Percentiles rank a stretch among this genome's conserved stretches.
These are phyloP conservation scores for Alternaria ethzedia DNA, from an alignment of 2,329 filamentous ascomycete species.

Conservation along the genomic window DNA sequence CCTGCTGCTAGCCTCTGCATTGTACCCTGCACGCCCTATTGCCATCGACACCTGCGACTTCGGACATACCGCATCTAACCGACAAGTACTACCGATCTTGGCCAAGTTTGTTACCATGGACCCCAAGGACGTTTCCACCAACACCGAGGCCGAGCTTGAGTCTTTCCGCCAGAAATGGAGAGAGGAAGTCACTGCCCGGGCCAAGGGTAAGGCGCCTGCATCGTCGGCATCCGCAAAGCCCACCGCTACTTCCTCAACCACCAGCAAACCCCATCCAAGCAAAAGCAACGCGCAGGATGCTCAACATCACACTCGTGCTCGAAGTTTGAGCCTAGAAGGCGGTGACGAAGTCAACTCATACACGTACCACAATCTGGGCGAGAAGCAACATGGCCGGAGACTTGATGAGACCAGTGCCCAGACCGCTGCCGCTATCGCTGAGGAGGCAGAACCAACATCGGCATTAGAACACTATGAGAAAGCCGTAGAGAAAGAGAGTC, in stretches of 20 bases:
- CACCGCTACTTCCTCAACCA: conserved; percentile 23
- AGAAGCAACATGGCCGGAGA: conserved; percentile 53
- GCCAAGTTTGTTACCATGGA: conserved; percentile 20
- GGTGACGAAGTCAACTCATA: conserved; percentile 51
- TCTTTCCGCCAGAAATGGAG: conserved; percentile 86
- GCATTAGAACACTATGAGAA: conserved; percentile 92
- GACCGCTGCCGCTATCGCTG: conserved; percentile 35
- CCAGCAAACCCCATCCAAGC: conserved; percentile 22
- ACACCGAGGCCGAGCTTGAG: conserved; percentile 73
- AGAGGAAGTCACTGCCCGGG: conserved; percentile 72
- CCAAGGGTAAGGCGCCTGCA: conserved; percentile 39
- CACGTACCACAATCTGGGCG: conserved; percentile 54
- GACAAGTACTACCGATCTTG: conserved; percentile 30
- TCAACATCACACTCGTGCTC: conserved; percentile 29
- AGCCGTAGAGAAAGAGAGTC: conserved; percentile 85
- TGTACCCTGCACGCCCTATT: conserved; percentile 6
- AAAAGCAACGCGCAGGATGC: conserved; percentile 35
- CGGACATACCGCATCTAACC: conserved; percentile 32
- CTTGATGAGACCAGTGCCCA: conserved; percentile 52
- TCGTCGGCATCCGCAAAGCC: conserved; percentile 15
- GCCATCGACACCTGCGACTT: conserved; percentile 30
- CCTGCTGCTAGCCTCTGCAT: conserved; percentile 9
- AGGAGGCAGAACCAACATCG: conserved; percentile 65
- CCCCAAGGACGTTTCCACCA: conserved; percentile 27
- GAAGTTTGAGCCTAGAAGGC: conserved; percentile 40